phyloP scores from a whole-genome alignment of 1,284 basidiomycete genomes.

The Moesziomyces sp. region DNA sequence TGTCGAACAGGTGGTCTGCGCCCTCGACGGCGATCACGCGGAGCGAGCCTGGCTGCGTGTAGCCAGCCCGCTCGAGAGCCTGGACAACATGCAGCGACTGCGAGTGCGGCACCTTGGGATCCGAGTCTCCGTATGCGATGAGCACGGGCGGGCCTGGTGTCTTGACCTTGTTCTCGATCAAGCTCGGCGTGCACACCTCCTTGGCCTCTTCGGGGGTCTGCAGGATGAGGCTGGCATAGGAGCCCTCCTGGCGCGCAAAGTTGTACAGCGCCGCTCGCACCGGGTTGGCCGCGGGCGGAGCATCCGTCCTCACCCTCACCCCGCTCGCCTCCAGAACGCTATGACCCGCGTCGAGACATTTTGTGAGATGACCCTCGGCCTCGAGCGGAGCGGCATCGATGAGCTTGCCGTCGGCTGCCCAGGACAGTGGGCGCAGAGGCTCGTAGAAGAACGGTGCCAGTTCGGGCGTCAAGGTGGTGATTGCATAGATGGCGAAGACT shows the following conservation, averaged over 20 bases:
- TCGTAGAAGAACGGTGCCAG: conserved; percentile 49
- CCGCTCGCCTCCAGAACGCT: conserved; percentile 13
- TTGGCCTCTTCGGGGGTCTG: conserved; percentile 12
- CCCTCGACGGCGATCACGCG: conserved; percentile 27
- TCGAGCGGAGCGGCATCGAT: conserved; percentile 26
- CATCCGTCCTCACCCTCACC: conserved; percentile 35
- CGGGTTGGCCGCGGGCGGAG: conserved; percentile 37
- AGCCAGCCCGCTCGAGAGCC: conserved; percentile 37
- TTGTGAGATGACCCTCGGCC: conserved; percentile 28
- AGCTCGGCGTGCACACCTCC: conserved; percentile 30
- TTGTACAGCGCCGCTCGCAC: conserved; percentile 49
- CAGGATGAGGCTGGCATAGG: conserved; percentile 42
- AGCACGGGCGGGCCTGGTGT: conserved; percentile 18
- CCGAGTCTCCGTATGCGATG: conserved; percentile 49
- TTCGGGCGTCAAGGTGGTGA: conserved; percentile 40
- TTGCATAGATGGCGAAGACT: conserved; percentile 51
- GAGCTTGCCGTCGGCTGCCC: conserved; percentile 36
- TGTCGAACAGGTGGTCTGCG: conserved; percentile 47
- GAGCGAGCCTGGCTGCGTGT: conserved; percentile 15
- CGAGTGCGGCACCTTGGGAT: conserved; percentile 44
- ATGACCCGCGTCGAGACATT: conserved; percentile 26
- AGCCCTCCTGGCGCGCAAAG: conserved; percentile 52
- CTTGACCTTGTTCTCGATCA: conserved; percentile 20
- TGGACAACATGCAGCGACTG: conserved; percentile 46
- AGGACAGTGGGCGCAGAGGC: conserved; percentile 43